These are phyloP conservation scores for Cercospora nicotianae DNA, from an alignment of 2,329 filamentous ascomycete genomes.

Conservation along the genomic window DNA sequence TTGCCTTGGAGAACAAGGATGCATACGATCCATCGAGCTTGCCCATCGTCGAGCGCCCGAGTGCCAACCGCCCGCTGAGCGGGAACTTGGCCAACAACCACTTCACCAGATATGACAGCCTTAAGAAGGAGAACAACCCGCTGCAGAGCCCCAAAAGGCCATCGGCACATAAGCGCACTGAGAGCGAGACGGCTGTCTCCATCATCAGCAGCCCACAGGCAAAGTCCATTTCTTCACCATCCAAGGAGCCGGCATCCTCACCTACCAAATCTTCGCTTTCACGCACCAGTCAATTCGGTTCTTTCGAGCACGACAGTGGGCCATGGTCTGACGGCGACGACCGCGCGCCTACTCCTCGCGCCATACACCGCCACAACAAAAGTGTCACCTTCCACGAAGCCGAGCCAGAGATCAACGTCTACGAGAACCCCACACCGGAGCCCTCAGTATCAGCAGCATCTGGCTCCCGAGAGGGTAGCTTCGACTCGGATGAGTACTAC, in stretches of 20 bases:
- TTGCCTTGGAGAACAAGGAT: slow-evolving; percentile 86
- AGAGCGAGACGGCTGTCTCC: slow-evolving; percentile 64
- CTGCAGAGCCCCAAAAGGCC: slow-evolving; percentile 33
- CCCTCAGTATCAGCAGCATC: slow-evolving; percentile 81
- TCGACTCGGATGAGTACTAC: slow-evolving; percentile 73
- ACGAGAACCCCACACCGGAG: slow-evolving; percentile 96
- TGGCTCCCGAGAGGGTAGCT: slow-evolving; percentile 89
- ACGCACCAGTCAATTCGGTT: slow-evolving; percentile 61
- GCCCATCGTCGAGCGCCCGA: slow-evolving; percentile 77
- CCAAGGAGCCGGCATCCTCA: slow-evolving; percentile 68
- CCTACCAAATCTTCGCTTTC: slow-evolving; percentile 90
- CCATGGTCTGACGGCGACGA: slow-evolving; percentile 67
- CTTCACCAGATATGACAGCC: slow-evolving; percentile 60
- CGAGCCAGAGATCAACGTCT: slow-evolving; percentile 93
- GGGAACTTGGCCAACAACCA: slow-evolving; percentile 68
- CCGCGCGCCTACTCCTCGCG: slow-evolving; percentile 62
- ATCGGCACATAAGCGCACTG: slow-evolving; percentile 44
- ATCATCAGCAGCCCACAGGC: slow-evolving; percentile 52
- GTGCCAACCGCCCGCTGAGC: slow-evolving; percentile 59
- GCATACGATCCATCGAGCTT: slow-evolving; percentile 84
- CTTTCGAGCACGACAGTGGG: slow-evolving; percentile 31
- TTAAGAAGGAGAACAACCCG: slow-evolving; percentile 41
- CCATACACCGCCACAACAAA: slow-evolving; percentile 82
- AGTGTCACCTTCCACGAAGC: slow-evolving; percentile 96
- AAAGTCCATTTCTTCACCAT: slow-evolving; percentile 37